phyloP scores from a whole-genome alignment of 495 filamentous ascomycete species.

The Annulohypoxylon bovei region DNA sequence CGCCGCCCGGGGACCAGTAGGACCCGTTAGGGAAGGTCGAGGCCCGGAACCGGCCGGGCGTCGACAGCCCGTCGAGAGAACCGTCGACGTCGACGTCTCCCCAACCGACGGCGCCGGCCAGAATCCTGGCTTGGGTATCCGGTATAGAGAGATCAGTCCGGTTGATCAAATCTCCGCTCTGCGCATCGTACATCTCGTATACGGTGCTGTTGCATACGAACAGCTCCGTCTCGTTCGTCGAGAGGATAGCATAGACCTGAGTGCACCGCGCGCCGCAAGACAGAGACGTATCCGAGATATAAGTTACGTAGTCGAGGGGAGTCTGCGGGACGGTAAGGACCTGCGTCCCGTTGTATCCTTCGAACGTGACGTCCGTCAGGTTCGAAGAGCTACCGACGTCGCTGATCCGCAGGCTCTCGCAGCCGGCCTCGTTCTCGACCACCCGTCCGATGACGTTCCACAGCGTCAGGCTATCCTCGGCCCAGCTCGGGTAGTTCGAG shows the following conservation, averaged over 20 bases:
- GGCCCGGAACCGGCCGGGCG: neutral
- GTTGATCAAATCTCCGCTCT: neutral
- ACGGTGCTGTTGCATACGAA: slow-evolving; percentile 10
- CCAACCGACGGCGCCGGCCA: slow-evolving; percentile 6
- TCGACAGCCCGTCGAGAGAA: neutral
- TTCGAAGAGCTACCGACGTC: neutral
- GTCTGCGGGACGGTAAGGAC: neutral
- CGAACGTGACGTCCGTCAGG: neutral
- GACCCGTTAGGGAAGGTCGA: neutral
- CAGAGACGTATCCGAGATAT: neutral
- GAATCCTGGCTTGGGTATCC: slow-evolving; percentile 1
- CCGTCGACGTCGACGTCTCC: slow-evolving; percentile 1
- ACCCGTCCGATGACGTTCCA: neutral
- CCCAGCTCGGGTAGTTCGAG: neutral
- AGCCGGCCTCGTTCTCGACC: neutral
- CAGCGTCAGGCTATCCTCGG: neutral
- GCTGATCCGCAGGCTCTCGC: neutral
- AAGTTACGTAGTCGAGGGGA: neutral
- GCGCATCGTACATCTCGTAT: neutral
- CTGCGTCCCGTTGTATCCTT: neutral
- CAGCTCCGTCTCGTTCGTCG: neutral
- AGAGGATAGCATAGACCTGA: neutral
- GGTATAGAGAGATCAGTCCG: neutral
- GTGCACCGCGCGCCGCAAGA: slow-evolving; percentile 1
- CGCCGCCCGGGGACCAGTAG: neutral